Evolutionary conservation across 768 basidiomycete species (phyloP), one percentile per base, ranked within the genome.

Genomic region (Phaeotremella fagi): DNA sequence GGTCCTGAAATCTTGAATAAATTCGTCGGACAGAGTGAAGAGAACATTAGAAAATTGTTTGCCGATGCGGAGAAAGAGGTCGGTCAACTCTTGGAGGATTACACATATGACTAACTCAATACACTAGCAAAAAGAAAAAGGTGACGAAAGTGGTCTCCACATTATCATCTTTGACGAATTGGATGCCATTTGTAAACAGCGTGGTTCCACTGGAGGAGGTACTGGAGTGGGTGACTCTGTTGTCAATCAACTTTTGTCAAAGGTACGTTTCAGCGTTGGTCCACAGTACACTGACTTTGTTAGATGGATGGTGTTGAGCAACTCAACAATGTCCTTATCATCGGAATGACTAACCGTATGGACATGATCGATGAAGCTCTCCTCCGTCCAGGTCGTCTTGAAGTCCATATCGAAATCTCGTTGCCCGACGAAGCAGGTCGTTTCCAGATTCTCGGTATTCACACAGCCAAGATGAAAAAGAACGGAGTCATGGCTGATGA

Each of bases 361-460:
- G 95, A 99, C 79, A 90, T 99, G 92, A 97, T 99, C 64, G 95
- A 99, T 67, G 95, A 99, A 71, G 95, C 94, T 6, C 81, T 98
- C 1, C 81, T 97, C 4, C 91, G 95, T 65, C 92, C 95, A 0
- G 95, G 95, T 37, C 92, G 95, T 79, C 85, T 99, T 43, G 95
- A 99, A 74, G 92, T 98, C 14, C 95, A 98, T 76, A 95, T 99
- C 86, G 95, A 99, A 76, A 98, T 99, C 57, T 97, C 92, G 2
- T 80, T 99, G 0, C 95, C 95, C 0, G 94, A 98, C 68, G 92
- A 90, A 68, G 76, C 85, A 1, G 95, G 95, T 25, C 87, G 95
- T 1, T 78, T 80, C 53, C 95, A 99, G 76, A 99, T 98, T 64
- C 80, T 99, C 55, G 87, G 79, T 61, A 99, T 99, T 67, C 95